Conservation (phyloP, 805 yeast species). For the Ogataea degrootiae region DNA sequence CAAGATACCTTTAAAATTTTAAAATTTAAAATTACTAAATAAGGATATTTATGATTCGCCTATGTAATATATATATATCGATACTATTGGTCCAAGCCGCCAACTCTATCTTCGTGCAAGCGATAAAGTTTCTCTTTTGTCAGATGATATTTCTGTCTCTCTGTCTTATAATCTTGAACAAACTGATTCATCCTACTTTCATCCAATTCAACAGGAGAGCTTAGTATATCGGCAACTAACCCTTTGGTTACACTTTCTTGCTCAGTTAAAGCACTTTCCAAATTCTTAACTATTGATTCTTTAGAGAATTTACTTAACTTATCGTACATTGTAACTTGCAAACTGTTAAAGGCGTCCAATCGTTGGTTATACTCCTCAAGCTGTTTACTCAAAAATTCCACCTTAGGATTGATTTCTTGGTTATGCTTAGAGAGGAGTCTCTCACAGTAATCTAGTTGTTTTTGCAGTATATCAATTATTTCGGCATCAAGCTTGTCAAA, state of each 20-base stretch:
- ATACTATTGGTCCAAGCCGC: slow-evolving; percentile 19
- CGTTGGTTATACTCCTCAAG: slow-evolving; percentile 18
- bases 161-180: slow-evolving; percentile 36
- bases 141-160: slow-evolving; percentile 39
- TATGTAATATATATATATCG: background rate
- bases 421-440: slow-evolving; percentile 21
- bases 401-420: slow-evolving; percentile 18
- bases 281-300: slow-evolving; percentile 30
- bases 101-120: slow-evolving; percentile 40
- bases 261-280: slow-evolving; percentile 29
- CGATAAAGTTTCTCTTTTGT: slow-evolving; percentile 44
- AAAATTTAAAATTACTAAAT: no score
- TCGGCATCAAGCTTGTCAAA: slow-evolving; percentile 10
- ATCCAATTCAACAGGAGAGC: slow-evolving; percentile 10
- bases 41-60: no score
- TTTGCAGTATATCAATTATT: slow-evolving; percentile 32
- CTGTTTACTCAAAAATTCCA: slow-evolving; percentile 19
- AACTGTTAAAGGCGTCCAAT: slow-evolving; percentile 16
- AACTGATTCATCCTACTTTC: slow-evolving; percentile 33
- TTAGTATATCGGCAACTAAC: slow-evolving; percentile 14
- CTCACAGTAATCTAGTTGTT: slow-evolving; percentile 34
- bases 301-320: slow-evolving; percentile 28
- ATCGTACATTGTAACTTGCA: slow-evolving; percentile 28
- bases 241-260: slow-evolving; percentile 14
- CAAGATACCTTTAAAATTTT: background rate